Conservation (phyloP, 129 eudicot species). For the Helianthus tuberosus region DNA sequence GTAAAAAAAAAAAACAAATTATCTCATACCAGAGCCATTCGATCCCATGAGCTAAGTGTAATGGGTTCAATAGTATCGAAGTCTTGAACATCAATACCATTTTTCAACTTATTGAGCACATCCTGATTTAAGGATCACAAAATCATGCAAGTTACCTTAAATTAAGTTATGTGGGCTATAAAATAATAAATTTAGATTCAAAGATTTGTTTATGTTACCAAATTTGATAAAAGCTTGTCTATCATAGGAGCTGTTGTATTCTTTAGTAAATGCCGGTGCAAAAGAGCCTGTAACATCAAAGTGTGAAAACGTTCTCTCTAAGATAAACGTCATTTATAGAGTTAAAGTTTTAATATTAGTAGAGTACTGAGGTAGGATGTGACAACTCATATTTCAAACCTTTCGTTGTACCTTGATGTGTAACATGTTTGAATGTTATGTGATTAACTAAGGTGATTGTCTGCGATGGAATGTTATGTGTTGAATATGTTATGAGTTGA, state of each 20-base stretch:
- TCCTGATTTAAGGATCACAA: conserved; percentile 51
- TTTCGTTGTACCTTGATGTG: no score
- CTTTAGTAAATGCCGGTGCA: conserved; percentile 84
- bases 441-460: no score
- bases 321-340: not conserved
- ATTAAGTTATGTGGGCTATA: not conserved
- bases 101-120: conserved; percentile 63
- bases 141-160: conserved; percentile 15
- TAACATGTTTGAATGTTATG: no score
- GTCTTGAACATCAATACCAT: conserved; percentile 78
- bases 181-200: conserved; percentile 20
- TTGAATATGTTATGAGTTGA: no score
- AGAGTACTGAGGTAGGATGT: no score
- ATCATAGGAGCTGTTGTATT: conserved; percentile 73
- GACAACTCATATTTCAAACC: no score
- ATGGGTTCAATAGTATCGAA: conserved; percentile 51
- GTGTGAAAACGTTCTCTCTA: conserved; percentile 1
- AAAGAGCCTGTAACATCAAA: conserved; percentile 57
- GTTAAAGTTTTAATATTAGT: conserved; percentile 36
- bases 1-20: not conserved
- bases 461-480: no score
- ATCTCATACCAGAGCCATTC: conserved; percentile 70
- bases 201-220: conserved; percentile 47
- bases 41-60: conserved; percentile 70
- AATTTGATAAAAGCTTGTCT: conserved; percentile 67